Evolutionary conservation across 768 basidiomycete genomes (phyloP).

Genomic region (Sporobolomyces roseus): DNA sequence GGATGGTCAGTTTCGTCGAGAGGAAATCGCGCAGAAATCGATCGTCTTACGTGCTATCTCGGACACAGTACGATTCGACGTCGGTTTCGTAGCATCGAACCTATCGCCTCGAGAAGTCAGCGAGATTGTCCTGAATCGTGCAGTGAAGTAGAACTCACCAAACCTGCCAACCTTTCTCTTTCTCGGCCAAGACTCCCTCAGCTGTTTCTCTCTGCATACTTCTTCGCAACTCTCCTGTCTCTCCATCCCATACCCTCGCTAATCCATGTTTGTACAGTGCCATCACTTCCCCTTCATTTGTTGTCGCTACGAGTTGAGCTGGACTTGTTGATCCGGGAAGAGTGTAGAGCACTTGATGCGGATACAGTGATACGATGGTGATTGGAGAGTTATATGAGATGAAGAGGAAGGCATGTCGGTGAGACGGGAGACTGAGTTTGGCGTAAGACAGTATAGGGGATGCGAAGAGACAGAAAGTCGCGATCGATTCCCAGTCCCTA

Average conservation of each 20-base stretch:
- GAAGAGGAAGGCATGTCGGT: conserved; percentile 47
- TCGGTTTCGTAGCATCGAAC: conserved; percentile 20
- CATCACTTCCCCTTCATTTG: conserved; percentile 64
- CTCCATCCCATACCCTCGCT: conserved; percentile 81
- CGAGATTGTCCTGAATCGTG: neutral
- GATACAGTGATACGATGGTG: conserved; percentile 67
- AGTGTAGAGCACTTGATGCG: conserved; percentile 65
- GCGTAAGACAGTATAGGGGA: conserved; percentile 62
- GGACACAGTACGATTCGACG: neutral
- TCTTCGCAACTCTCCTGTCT: conserved; percentile 76
- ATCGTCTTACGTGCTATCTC: neutral
- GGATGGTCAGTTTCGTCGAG: neutral
- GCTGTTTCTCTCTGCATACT: conserved; percentile 74
- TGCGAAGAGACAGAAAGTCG: conserved; percentile 69
- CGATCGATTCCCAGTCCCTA: conserved; percentile 64
- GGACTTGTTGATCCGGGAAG: conserved; percentile 76
- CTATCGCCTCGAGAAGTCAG: conserved; percentile 6
- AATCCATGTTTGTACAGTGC: conserved; percentile 70
- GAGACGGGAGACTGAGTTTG: conserved; percentile 53
- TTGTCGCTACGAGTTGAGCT: conserved; percentile 61
- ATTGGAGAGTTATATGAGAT: conserved; percentile 36
- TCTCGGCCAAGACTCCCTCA: conserved; percentile 63
- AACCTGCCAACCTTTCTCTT: conserved; percentile 64
- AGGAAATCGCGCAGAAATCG: neutral
- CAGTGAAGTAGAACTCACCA: conserved; percentile 54